These are phyloP conservation scores for Daedaleopsis sinensis DNA, from an alignment of 768 basidiomycete genomes.

Conservation along the genomic window DNA sequence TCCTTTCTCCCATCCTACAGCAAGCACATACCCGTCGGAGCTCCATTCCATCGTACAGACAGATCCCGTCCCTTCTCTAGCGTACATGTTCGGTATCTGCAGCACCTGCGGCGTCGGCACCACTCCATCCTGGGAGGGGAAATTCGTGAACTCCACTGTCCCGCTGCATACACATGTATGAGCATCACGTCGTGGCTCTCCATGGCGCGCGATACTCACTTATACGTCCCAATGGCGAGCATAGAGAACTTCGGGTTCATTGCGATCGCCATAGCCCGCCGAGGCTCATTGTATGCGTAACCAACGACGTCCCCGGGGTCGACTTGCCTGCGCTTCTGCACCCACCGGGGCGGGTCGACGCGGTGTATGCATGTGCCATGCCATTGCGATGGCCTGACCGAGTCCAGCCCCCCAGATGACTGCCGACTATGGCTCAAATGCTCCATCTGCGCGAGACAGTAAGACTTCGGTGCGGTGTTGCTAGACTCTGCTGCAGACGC, in stretches of 20 bases:
- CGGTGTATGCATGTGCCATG: conserved; percentile 81
- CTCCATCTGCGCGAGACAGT: not conserved
- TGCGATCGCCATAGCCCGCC: conserved; percentile 63
- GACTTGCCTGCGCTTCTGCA: conserved; percentile 70
- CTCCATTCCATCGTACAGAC: conserved; percentile 86
- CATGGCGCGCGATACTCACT: conserved; percentile 42
- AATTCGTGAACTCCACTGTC: conserved; percentile 63
- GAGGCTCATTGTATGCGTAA: conserved; percentile 61
- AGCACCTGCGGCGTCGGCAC: conserved; percentile 63
- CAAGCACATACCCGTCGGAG: conserved; percentile 92
- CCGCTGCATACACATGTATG: conserved; percentile 49
- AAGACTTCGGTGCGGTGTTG: not conserved
- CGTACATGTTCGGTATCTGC: conserved; percentile 63
- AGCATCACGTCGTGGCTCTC: conserved; percentile 1
- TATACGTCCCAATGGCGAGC: conserved; percentile 75
- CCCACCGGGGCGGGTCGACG: conserved; percentile 75
- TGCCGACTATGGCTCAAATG: conserved; percentile 14
- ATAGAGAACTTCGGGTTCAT: conserved; percentile 83
- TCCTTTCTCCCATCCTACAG: conserved; percentile 87
- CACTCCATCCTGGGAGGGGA: conserved; percentile 65
- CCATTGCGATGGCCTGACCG: conserved; percentile 43
- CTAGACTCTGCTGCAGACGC: not conserved
- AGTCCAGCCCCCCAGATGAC: conserved; percentile 15
- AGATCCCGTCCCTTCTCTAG: conserved; percentile 54
- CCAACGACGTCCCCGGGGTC: conserved; percentile 46